phyloP scores from a whole-genome alignment of 495 filamentous ascomycete genomes.

The Xylaria intraflava region DNA sequence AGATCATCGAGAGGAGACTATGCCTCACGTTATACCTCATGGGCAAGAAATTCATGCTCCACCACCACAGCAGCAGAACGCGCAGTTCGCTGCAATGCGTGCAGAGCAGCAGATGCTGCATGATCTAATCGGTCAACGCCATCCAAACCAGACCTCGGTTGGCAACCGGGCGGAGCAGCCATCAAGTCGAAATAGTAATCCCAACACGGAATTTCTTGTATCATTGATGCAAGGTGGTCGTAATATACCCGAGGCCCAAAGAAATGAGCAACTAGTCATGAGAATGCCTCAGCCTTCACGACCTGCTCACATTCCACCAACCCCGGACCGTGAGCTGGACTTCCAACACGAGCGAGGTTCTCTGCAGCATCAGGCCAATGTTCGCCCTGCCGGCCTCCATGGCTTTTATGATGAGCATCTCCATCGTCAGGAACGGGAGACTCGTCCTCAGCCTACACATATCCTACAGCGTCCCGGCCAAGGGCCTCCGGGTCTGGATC shows the following conservation, averaged over 20 bases:
- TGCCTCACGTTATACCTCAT: conserved; percentile 24
- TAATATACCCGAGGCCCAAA: conserved; percentile 35
- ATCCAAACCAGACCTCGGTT: conserved; percentile 30
- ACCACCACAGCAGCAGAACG: conserved; percentile 30
- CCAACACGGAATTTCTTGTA: conserved; percentile 50
- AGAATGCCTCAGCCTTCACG: conserved; percentile 33
- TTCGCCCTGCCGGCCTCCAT: conserved; percentile 25
- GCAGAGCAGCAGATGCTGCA: conserved; percentile 48
- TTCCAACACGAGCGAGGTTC: conserved; percentile 32
- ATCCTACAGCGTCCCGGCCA: conserved; percentile 46
- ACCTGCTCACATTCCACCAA: conserved; percentile 29
- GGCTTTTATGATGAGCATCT: conserved; percentile 39
- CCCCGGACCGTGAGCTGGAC: conserved; percentile 36
- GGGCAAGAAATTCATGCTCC: conserved; percentile 41
- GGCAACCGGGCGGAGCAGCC: conserved; percentile 32
- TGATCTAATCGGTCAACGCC: conserved; percentile 47
- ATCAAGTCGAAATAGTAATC: conserved; percentile 35
- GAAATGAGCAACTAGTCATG: conserved; percentile 35
- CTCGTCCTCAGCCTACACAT: conserved; percentile 43
- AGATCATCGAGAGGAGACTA: conserved; percentile 35
- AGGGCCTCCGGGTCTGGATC: conserved; percentile 44
- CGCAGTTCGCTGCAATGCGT: conserved; percentile 34
- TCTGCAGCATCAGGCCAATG: conserved; percentile 22
- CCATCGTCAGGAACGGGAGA: conserved; percentile 33
- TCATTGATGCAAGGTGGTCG: conserved; percentile 46